These are phyloP conservation scores for Persicaria maculosa DNA, from an alignment of 148 eudicot species.

Conservation along the genomic window DNA sequence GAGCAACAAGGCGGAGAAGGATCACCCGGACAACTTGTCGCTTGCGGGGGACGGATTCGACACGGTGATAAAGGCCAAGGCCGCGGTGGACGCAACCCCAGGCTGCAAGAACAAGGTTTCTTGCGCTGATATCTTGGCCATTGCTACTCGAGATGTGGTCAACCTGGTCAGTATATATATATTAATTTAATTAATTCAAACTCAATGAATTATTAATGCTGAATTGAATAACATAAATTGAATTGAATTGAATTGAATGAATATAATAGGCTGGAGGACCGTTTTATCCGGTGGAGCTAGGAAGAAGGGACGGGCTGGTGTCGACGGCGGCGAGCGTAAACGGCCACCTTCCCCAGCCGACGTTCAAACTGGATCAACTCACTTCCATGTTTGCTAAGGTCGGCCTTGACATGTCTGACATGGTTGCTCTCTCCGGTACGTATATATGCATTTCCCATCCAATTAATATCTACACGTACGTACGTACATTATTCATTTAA, in stretches of 20 bases:
- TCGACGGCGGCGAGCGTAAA: slow-evolving; percentile 59
- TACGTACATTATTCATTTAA: no score
- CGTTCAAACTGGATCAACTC: slow-evolving; percentile 46
- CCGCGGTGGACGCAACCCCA: slow-evolving; percentile 42
- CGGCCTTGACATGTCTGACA: slow-evolving; percentile 53
- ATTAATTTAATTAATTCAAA: background rate
- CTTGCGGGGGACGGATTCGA: slow-evolving; percentile 72
- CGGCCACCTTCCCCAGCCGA: slow-evolving; percentile 60
- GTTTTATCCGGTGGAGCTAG: slow-evolving; percentile 66
- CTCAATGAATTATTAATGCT: background rate
- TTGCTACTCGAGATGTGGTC: slow-evolving; percentile 67
- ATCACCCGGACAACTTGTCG: slow-evolving; percentile 57
- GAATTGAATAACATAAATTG: background rate
- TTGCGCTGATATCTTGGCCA: slow-evolving; percentile 64
- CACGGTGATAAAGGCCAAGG: slow-evolving; percentile 58
- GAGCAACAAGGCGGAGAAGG: slow-evolving; percentile 52
- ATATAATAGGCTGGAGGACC: slow-evolving; percentile 64
- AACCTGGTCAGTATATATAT: slow-evolving; percentile 25
- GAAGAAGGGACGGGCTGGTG: slow-evolving; percentile 69
- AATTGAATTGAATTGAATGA: background rate
- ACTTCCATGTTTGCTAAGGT: slow-evolving; percentile 47
- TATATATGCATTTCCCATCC: background rate
- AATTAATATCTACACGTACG: background rate
- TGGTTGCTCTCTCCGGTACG: slow-evolving; percentile 88
- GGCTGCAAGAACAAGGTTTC: slow-evolving; percentile 58